Base-by-base conservation (phyloP, 176 grass and related monocot species). In the Pontederia paniculata region DNA sequence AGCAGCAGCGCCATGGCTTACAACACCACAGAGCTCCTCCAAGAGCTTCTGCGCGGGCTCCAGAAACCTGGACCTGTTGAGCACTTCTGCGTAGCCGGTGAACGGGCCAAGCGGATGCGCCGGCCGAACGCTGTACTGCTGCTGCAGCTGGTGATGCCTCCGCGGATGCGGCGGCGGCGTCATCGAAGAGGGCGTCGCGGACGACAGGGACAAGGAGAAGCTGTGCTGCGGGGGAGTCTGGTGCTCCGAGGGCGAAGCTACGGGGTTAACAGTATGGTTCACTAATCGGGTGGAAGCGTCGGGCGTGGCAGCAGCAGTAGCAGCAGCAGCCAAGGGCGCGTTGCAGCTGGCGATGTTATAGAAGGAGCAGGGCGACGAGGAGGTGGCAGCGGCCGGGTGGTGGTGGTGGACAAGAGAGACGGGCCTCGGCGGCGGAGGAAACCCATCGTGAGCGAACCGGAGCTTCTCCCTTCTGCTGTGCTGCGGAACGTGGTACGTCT, bases 1-100 rank as follows among this genome's bases (percentile, higher is more conserved):
- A 11, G 59, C 59, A 9, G 17, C 59, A 17, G 10, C 59, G 3
- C 12, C 42, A 11, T 45, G 16, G 12, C 59, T 12, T 42, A 44
- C 59, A n/a, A 53, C 51, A 20, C 20, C 51, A 20, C 51, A 53
- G 20, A 53, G 17, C 10, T 62, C 59, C 59, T 62, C 59, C 6
- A 62, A n/a, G 14, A 62, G 59, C 42, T 45, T 19, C 43, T 12
- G n/a, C 17, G 59, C 59, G 16, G 59, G 59, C 10, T 62, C 42
- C 4, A 62, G 59, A 17, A 62, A 62, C 59, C 42, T n/a, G 59
- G 59, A 62, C 9, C 59, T 41, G 43, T 20, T 45, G 42, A 62
- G 59, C 17, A 62, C 59, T 9, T 41, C 18, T n/a, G 59, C 59
- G 41, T 62, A 62, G 59, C 59, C 59, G 16, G 59, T 62, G 43